phyloP scores from a whole-genome alignment of 805 yeast genomes.

The Lachancea cidri region DNA sequence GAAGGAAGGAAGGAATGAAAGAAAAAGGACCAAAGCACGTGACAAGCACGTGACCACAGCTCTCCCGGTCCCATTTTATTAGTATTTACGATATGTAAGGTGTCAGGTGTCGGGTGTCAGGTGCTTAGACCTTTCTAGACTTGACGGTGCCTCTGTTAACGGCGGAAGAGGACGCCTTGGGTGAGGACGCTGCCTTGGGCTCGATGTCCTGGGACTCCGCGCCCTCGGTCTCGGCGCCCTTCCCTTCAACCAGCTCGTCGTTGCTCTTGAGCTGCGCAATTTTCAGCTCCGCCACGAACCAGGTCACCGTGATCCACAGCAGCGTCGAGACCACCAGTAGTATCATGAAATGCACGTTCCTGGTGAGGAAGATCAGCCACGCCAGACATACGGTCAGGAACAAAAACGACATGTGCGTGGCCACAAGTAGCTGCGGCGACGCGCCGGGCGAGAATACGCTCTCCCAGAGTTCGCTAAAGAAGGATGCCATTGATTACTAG shows the following conservation, averaged over 20 bases:
- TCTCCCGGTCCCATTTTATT: no score
- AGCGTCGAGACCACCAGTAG: conserved; percentile 51
- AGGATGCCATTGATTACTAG: conserved; percentile 20
- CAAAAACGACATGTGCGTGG: conserved; percentile 81
- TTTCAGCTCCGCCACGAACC: conserved; percentile 76
- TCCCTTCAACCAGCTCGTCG: conserved; percentile 19
- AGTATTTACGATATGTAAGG: no score
- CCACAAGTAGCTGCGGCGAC: conserved; percentile 79
- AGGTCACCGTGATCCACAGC: conserved; percentile 75
- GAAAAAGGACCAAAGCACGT: not conserved
- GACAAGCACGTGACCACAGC: no score
- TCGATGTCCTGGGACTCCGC: not conserved
- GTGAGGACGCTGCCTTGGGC: not conserved
- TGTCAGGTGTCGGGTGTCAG: no score
- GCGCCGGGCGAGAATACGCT: conserved; percentile 92
- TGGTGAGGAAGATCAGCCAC: conserved; percentile 53
- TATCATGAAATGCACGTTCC: conserved; percentile 59
- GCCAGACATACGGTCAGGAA: conserved; percentile 49
- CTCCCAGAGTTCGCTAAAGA: conserved; percentile 66
- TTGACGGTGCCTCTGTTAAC: not conserved
- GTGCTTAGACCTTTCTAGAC: not conserved
- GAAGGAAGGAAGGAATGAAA: not conserved
- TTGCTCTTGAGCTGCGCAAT: conserved; percentile 34
- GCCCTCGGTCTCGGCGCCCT: not conserved
- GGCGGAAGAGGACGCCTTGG: not conserved